phyloP scores from a whole-genome alignment of 2,329 filamentous ascomycete species.

The Aspergillus quadrilineatus region DNA sequence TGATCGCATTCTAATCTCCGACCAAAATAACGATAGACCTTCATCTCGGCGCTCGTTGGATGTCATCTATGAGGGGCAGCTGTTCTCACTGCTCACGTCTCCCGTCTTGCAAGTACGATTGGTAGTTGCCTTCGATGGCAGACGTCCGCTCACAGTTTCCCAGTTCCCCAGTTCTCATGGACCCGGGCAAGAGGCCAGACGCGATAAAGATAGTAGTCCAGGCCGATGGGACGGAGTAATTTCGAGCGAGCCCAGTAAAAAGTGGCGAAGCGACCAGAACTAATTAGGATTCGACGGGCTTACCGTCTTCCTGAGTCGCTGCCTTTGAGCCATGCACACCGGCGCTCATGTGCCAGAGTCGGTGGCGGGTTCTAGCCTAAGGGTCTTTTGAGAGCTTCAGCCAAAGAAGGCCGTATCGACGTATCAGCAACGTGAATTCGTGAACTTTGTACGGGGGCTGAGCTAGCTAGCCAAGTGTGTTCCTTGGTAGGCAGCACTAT shows the following conservation, averaged over 20 bases:
- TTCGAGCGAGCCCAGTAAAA: not conserved
- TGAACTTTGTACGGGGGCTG: not conserved
- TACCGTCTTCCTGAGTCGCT: not conserved
- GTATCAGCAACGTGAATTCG: not conserved
- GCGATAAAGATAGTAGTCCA: not conserved
- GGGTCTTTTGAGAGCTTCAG: not conserved
- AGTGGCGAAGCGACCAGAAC: not conserved
- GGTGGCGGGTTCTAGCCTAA: not conserved
- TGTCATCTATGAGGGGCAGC: not conserved
- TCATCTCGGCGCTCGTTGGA: not conserved
- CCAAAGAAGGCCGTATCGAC: not conserved
- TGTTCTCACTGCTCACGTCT: not conserved
- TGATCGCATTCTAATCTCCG: conserved; percentile 1
- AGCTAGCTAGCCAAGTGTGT: not conserved
- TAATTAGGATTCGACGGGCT: not conserved
- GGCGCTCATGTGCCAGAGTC: not conserved
- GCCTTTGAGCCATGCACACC: not conserved
- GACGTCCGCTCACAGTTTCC: not conserved
- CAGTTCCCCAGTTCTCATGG: not conserved
- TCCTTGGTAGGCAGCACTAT: not conserved
- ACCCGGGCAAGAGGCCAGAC: too few relatives aligned
- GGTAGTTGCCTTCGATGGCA: not conserved
- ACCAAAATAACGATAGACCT: not conserved
- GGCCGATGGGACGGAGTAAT: not conserved
- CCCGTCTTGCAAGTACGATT: not conserved